Evolutionary conservation across 1,284 basidiomycete genomes (phyloP).

Genomic region (Puccinia sorghi): DNA sequence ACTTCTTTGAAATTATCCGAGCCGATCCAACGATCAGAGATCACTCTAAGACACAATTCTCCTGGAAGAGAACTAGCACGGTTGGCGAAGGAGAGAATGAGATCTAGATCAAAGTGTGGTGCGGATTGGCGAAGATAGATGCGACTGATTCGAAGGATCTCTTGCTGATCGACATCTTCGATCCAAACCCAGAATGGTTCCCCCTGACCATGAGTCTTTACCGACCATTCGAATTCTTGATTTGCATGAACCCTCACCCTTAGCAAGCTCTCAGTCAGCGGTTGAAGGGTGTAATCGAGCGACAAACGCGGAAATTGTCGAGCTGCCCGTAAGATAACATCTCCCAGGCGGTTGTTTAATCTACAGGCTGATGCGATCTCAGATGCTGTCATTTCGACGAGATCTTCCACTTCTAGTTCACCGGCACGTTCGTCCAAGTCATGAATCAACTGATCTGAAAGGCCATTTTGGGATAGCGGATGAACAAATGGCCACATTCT

Average conservation of each 20-base stretch:
- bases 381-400: slow-evolving; percentile 71
- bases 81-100: slow-evolving; percentile 72
- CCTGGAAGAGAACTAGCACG: slow-evolving; percentile 61
- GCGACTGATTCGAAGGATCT: slow-evolving; percentile 80
- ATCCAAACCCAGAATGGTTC: slow-evolving; percentile 98
- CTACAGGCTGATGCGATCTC: slow-evolving; percentile 83
- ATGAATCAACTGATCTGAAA: slow-evolving; percentile 78
- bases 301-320: slow-evolving; percentile 78
- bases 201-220: slow-evolving; percentile 70
- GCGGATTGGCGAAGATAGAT: slow-evolving; percentile 71
- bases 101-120: slow-evolving; percentile 67
- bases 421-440: slow-evolving; percentile 79
- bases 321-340: slow-evolving; percentile 75
- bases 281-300: slow-evolving; percentile 74
- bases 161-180: slow-evolving; percentile 75
- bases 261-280: slow-evolving; percentile 79
- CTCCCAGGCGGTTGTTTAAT: slow-evolving; percentile 81
- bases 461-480: slow-evolving; percentile 73
- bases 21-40: slow-evolving; percentile 93
- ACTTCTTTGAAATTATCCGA: slow-evolving; percentile 75
- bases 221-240: slow-evolving; percentile 80
- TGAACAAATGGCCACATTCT: slow-evolving; percentile 96
- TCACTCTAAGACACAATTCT: slow-evolving; percentile 71
- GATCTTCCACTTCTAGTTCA: slow-evolving; percentile 75
- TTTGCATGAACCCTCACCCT: slow-evolving; percentile 70